These are phyloP conservation scores for Erodium chrysanthum DNA, from an alignment of 441 rosid genomes.

Conservation along the genomic window DNA sequence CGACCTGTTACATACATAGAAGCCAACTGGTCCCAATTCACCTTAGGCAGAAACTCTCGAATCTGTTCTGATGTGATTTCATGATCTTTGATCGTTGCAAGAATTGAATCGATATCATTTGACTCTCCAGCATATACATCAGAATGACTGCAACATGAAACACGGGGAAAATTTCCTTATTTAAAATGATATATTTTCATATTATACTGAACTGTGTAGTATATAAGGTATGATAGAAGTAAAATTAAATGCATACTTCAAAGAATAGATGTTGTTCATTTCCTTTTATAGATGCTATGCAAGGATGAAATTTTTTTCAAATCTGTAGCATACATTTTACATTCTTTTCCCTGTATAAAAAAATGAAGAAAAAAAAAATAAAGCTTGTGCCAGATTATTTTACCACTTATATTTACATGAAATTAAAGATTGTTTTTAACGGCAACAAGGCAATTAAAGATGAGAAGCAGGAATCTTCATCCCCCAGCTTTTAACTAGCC, in stretches of 20 bases:
- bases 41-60: conserved; percentile 68
- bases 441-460: too few species aligned
- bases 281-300: neutral
- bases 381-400: neutral
- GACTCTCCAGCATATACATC: conserved; percentile 40
- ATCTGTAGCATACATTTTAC: neutral
- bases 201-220: neutral
- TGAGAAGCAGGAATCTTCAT: neutral
- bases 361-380: too few species aligned
- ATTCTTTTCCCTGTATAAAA: neutral
- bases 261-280: neutral
- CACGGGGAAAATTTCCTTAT: neutral
- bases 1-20: conserved; percentile 43
- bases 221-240: neutral
- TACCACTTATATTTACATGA: neutral
- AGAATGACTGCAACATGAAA: conserved; percentile 34
- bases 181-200: too few species aligned
- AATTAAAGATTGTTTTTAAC: too few species aligned
- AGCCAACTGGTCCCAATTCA: conserved; percentile 77
- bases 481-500: neutral
- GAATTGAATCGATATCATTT: conserved; percentile 19
- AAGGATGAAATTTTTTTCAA: neutral
- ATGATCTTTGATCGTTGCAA: conserved; percentile 48
- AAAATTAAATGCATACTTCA: neutral
- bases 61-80: conserved; percentile 68